Percentiles rank a stretch among this genome's conserved stretches.
Evolutionary conservation across 2,329 filamentous ascomycete genomes (phyloP).

Genomic region (Zymoseptoria brevis): DNA sequence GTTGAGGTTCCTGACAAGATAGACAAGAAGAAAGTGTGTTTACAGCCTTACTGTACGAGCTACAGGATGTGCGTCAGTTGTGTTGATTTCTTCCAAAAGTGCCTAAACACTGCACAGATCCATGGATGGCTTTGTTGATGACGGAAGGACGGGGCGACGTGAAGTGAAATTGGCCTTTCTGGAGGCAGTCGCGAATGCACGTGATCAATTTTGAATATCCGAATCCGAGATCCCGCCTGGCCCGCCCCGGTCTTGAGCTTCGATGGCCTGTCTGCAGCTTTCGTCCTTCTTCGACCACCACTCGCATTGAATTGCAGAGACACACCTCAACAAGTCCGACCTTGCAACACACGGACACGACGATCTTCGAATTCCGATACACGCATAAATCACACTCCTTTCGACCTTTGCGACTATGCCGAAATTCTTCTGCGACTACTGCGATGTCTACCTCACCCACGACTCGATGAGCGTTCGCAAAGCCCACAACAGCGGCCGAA

Average conservation of each 20-base stretch:
- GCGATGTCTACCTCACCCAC: conserved; percentile 99
- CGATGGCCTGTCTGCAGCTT: not conserved
- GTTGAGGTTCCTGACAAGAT: not conserved
- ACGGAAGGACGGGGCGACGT: not conserved
- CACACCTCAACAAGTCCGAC: too few relatives aligned
- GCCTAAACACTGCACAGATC: not conserved
- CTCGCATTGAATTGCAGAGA: not conserved
- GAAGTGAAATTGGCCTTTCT: not conserved
- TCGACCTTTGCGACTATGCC: conserved; percentile 19
- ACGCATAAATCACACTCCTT: not conserved
- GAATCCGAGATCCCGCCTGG: not conserved
- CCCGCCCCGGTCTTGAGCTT: not conserved
- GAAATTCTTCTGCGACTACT: conserved; percentile 67
- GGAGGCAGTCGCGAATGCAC: not conserved
- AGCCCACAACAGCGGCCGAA: conserved; percentile 92
- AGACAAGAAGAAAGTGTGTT: not conserved
- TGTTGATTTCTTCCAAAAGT: not conserved
- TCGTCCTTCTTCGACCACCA: not conserved
- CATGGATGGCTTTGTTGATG: not conserved
- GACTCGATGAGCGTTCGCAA: conserved; percentile 99
- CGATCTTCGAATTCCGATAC: not conserved
- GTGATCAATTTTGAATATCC: not conserved
- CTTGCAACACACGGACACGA: too few relatives aligned
- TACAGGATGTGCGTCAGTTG: not conserved
- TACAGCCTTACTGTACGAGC: not conserved